Evolutionary conservation across 2,329 filamentous ascomycete genomes (phyloP), one percentile per base, ranked within the genome.

Genomic region (Xylaria sp.): DNA sequence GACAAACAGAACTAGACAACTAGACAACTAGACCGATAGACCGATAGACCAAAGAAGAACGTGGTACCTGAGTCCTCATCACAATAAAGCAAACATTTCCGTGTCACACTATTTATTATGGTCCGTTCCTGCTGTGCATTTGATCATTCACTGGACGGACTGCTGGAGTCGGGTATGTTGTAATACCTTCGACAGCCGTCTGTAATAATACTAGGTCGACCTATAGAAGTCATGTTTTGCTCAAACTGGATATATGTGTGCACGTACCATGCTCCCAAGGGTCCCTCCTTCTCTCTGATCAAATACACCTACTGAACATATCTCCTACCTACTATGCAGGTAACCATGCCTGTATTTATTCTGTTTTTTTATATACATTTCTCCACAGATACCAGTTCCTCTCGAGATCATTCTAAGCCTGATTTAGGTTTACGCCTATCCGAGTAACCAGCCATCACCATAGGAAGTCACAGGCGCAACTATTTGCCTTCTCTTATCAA

Each of bases 51-150:
- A 18, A 13, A 39, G n/a, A 45, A 39, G n/a, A 43, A 23, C 10
- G 25, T 32, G 15, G 23, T 30, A n/a, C 23, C n/a, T 55, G 36
- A 20, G 13, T 56, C 8, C 43, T 28, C n/a, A 36, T 39, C 25
- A 50, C 7, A 56, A 61, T 23, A 39, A 25, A 56, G 28, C 65
- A 64, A 53, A 63, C 46, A 48, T 58, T 32, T 43, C 23, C 4
- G 4, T 41, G 32, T 43, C 23, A 56, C 30, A n/a, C 32, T 20
- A n/a, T 30, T 48, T 25, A 30, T 10, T 7, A n/a, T 50, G 30
- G 46, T 8, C 13, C 25, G 2, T 50, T 50, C 46, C 20, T 23
- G 25, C 18, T 50, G 13, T 23, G n/a, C 28, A 34, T 53, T 53
- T 20, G 7, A 34, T 28, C 3, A 34, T 20, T 30, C 3, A 53